Evolutionary conservation across 2,329 filamentous ascomycete species (phyloP).

Genomic region (Cordyceps militaris): DNA sequence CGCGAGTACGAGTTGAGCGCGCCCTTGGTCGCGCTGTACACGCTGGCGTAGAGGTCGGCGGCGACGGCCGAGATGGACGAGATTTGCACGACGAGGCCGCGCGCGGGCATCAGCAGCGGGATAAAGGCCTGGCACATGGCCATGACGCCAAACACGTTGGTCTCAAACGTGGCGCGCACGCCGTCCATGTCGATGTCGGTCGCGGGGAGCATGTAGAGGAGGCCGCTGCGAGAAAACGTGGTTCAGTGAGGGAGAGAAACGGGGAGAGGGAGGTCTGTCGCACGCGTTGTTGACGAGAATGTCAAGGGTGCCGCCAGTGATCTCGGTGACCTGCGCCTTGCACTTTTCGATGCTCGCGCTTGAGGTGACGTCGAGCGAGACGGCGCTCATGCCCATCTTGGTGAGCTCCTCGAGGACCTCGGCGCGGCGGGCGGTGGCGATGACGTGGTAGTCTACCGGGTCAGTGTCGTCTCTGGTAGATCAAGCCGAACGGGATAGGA

Average conservation of each 20-base stretch:
- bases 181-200: constrained; percentile 46
- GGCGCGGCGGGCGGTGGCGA: constrained; percentile 47
- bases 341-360: constrained; percentile 42
- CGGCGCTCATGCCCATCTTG: constrained; percentile 39
- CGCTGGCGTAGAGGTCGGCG: constrained; percentile 46
- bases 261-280: constrained; percentile 12
- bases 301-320: constrained; percentile 48
- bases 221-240: constrained; percentile 31
- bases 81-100: constrained; percentile 48
- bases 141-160: constrained; percentile 53
- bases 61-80: constrained; percentile 44
- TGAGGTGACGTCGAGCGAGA: constrained; percentile 48
- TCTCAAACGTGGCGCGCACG: constrained; percentile 47
- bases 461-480: neutral
- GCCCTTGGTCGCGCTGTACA: constrained; percentile 50
- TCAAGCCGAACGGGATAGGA: no score
- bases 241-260: neutral
- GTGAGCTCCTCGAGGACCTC: constrained; percentile 41
- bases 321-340: constrained; percentile 36
- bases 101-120: constrained; percentile 40
- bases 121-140: constrained; percentile 45
- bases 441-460: constrained; percentile 42
- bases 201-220: constrained; percentile 44
- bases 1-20: constrained; percentile 48
- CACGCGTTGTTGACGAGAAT: constrained; percentile 56